phyloP scores from a whole-genome alignment of 2,329 filamentous ascomycete genomes.

The Shiraia bambusicola region DNA sequence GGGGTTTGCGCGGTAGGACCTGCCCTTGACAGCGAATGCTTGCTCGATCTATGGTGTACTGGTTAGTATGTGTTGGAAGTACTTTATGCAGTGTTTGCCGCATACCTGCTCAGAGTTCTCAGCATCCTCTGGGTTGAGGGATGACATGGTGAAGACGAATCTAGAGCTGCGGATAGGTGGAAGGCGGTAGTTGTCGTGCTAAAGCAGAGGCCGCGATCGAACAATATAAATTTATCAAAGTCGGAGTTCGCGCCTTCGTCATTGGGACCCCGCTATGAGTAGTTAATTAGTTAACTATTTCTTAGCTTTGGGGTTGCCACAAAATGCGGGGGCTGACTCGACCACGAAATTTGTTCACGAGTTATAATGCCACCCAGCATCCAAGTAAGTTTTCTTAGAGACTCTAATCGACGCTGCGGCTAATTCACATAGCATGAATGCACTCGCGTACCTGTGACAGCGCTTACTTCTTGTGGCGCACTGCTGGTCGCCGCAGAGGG shows the following conservation, averaged over 20 bases:
- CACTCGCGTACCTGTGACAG: slow-evolving; percentile 49
- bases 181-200: not conserved
- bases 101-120: slow-evolving; percentile 71
- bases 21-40: slow-evolving; percentile 96
- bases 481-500: slow-evolving; percentile 49
- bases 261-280: slow-evolving; percentile 23
- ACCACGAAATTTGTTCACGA: slow-evolving; percentile 32
- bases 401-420: slow-evolving; percentile 1
- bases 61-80: slow-evolving; percentile 20
- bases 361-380: slow-evolving; percentile 39
- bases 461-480: slow-evolving; percentile 42
- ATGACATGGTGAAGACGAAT: slow-evolving; percentile 32
- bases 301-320: slow-evolving; percentile 1
- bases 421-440: slow-evolving; percentile 40
- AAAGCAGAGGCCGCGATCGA: not conserved
- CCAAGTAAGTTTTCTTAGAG: slow-evolving; percentile 26
- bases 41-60: slow-evolving; percentile 77
- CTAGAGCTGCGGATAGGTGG: not conserved
- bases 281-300: no score
- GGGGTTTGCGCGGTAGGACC: not conserved
- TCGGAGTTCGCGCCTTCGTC: slow-evolving; percentile 19
- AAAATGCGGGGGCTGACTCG: slow-evolving; percentile 40
- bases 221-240: slow-evolving; percentile 25
- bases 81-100: slow-evolving; percentile 10
- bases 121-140: slow-evolving; percentile 57